Percentiles rank a stretch among this genome's conserved stretches.
Conservation (phyloP, 257 asterid genomes). For the Avicennia marina region DNA sequence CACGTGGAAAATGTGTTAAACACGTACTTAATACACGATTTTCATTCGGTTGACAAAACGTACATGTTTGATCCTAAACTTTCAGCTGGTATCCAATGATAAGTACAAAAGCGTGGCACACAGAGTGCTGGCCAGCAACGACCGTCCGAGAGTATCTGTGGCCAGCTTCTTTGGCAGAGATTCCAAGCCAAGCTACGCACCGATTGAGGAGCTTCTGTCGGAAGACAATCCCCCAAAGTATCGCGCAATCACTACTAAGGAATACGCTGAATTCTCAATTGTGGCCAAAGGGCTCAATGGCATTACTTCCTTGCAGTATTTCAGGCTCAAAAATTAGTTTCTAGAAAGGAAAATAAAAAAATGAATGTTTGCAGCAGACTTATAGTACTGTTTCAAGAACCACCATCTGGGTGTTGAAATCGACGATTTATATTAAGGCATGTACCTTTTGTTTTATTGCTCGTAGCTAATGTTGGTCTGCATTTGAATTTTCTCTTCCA, state of each 20-base stretch:
- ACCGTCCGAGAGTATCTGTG: conserved; percentile 47
- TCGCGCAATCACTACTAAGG: conserved; percentile 23
- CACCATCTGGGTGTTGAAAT: no score
- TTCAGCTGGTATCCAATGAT: conserved; percentile 18
- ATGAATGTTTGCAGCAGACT: no score
- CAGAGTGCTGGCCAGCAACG: conserved; percentile 16
- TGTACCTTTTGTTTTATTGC: no score
- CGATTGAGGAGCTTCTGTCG: conserved; percentile 37
- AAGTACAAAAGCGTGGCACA: conserved; percentile 21
- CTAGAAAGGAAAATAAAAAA: no score
- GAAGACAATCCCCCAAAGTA: conserved; percentile 36
- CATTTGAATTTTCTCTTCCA: no score
- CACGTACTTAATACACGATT: no score
- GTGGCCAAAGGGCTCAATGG: conserved; percentile 33
- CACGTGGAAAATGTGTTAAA: no score
- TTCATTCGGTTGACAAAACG: no score
- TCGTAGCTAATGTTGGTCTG: no score
- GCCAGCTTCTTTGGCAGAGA: conserved; percentile 41
- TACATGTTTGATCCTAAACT: background rate
- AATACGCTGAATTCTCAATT: conserved; percentile 16
- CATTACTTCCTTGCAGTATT: conserved; percentile 30
- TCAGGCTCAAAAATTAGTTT: conserved; percentile 6
- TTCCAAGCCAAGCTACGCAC: conserved; percentile 18
- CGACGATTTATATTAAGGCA: no score
- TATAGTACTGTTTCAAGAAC: no score